A percentile compares a stretch with the other conserved stretches of the same genome.
Conservation (phyloP, 106 monocot species). For the Dactylorhiza incarnata region DNA sequence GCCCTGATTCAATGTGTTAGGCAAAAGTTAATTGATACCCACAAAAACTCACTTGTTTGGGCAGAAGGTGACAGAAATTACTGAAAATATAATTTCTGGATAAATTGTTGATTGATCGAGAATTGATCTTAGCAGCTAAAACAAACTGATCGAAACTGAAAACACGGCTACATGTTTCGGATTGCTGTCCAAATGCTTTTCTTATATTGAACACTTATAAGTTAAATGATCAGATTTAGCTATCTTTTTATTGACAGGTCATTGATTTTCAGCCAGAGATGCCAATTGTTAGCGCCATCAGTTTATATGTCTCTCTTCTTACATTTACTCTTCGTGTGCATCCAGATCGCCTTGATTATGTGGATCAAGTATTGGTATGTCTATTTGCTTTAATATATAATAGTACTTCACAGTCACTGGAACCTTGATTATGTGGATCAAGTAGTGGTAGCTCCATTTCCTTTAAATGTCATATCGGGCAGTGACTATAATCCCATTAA, state of each 20-base stretch:
- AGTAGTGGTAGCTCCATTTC: too few relatives aligned
- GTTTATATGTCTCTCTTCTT: constrained; percentile 89
- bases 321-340: constrained; percentile 96
- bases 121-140: neutral
- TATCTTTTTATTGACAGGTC: constrained; percentile 42
- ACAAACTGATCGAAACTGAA: neutral
- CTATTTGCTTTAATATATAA: neutral
- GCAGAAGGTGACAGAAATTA: neutral
- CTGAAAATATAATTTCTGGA: neutral
- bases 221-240: neutral
- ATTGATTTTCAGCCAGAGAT: constrained; percentile 96
- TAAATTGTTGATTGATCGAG: neutral
- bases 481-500: neutral
- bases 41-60: neutral
- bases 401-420: neutral
- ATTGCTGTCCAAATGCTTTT: neutral
- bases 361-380: constrained; percentile 98
- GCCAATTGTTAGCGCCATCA: constrained; percentile 79
- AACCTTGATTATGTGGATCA: neutral
- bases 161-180: neutral
- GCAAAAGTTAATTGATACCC: neutral
- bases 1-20: neutral
- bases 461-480: too few relatives aligned
- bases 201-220: neutral
- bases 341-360: constrained; percentile 96